Base-by-base conservation (phyloP, 768 basidiomycete genomes). In the Leucosporidium scottii region DNA sequence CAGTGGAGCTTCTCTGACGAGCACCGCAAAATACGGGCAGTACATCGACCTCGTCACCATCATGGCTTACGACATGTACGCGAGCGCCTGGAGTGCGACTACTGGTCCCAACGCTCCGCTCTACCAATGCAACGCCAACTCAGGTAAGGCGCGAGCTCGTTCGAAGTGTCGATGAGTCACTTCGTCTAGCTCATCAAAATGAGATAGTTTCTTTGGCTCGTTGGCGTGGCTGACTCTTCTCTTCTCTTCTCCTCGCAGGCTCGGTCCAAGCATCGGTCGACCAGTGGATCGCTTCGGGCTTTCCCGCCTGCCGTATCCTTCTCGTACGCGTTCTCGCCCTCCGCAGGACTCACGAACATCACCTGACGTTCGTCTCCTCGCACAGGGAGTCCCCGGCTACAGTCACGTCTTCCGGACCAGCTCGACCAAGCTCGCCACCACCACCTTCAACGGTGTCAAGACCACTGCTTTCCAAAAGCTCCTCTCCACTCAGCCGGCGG, bases 61-160 rank as follows among this genome's bases (percentile, higher is more conserved):
- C 49, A 70, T 70, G 69, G 62, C 61, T 28, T 70, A 70, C 34
- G 69, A 70, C 34, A 49, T 62, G n/a, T 66, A 63, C 57, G 69
- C 53, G 7, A 27, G 61, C 2, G 20, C 61, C 5, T 70, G 65
- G 69, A 18, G 13, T 12, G 12, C 51, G 8, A 62, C 61, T 5
- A 70, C 64, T 6, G 69, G 69, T 0, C 50, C 69, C 21, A 65
- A 70, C 28, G 49, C 69, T 3, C 51, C 69, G 0, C 65, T 70
- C 17, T 59, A 70, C 57, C 59, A 56, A 0, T 70, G 69, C 62
- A 56, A 70, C 53, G 39, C 64, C 15, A 34, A 44, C 1, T 59
- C 57, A 1, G 34, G 34, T 36, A 12, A 5, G 34, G 12, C 12
- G 12, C 34, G 12, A 36, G 5, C 34, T 36, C 34, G 5, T 12